phyloP scores from a whole-genome alignment of 148 eudicot genomes.

The Heliamphora exappendiculata region DNA sequence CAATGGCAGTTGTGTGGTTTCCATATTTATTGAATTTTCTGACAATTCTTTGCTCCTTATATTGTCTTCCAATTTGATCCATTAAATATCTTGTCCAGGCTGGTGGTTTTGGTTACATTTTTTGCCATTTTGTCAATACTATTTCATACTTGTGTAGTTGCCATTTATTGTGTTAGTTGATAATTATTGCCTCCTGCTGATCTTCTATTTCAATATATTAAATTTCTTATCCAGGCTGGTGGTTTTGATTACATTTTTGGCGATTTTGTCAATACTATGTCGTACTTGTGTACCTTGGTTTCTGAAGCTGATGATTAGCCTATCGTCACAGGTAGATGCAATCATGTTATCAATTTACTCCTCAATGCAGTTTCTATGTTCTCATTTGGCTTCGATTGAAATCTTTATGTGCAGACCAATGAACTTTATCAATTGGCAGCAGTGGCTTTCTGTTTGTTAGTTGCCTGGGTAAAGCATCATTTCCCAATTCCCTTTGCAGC shows the following conservation, averaged over 20 bases:
- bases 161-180: background rate
- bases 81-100: slow-evolving; percentile 31
- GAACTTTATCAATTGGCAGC: slow-evolving; percentile 97
- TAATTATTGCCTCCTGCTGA: background rate
- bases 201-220: background rate
- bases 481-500: slow-evolving; percentile 9
- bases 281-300: slow-evolving; percentile 78
- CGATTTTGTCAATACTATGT: slow-evolving; percentile 51
- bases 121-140: slow-evolving; percentile 57
- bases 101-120: slow-evolving; percentile 59
- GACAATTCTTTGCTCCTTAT: background rate
- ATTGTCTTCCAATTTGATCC: background rate
- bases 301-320: slow-evolving; percentile 81
- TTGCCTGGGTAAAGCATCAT: slow-evolving; percentile 80
- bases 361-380: background rate
- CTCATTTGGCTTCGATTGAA: background rate
- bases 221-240: slow-evolving; percentile 45
- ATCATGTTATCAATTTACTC: background rate
- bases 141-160: slow-evolving; percentile 63
- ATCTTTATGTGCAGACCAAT: slow-evolving; percentile 68
- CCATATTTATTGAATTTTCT: background rate
- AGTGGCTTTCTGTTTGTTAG: slow-evolving; percentile 93
- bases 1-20: background rate
- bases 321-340: slow-evolving; percentile 63
- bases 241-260: slow-evolving; percentile 61